A percentile compares a stretch with the other conserved stretches of the same genome.
Evolutionary conservation across 139 green algal genomes (phyloP).

Genomic region (Coelastrella sp.): DNA sequence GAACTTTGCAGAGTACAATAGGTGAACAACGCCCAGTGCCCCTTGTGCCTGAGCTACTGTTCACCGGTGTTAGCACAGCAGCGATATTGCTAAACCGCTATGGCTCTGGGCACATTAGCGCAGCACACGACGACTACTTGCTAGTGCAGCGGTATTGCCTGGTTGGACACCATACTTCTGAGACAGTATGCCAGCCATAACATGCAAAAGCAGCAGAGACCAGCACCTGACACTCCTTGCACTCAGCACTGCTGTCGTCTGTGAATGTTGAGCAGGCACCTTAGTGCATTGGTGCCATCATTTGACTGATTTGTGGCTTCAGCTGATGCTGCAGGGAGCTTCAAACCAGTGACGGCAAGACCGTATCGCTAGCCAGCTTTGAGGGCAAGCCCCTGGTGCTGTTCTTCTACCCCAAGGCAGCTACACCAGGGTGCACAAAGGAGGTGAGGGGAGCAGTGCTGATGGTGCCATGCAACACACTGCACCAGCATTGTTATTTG

Average conservation of each 20-base stretch:
- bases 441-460: slow-evolving; percentile 12
- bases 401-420: slow-evolving; percentile 82
- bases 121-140: too few species aligned
- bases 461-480: background rate
- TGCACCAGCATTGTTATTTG: background rate
- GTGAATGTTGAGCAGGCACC: background rate
- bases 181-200: too few species aligned
- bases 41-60: background rate
- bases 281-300: background rate
- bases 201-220: too few species aligned
- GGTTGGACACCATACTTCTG: too few species aligned
- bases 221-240: too few species aligned
- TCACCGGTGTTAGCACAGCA: background rate
- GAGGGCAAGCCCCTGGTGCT: slow-evolving; percentile 59
- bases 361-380: slow-evolving; percentile 59
- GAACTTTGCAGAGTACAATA: slow-evolving; percentile 63
- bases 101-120: too few species aligned
- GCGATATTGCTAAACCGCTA: background rate
- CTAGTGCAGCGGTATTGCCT: too few species aligned
- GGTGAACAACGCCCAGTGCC: background rate
- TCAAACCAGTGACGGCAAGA: slow-evolving; percentile 56
- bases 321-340: slow-evolving; percentile 54
- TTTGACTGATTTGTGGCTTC: background rate
- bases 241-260: background rate
- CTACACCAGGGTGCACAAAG: slow-evolving; percentile 72